Evolutionary conservation across 2,329 filamentous ascomycete species (phyloP), one percentile per base, ranked within the genome.

Genomic region (Cladosporium sp.): DNA sequence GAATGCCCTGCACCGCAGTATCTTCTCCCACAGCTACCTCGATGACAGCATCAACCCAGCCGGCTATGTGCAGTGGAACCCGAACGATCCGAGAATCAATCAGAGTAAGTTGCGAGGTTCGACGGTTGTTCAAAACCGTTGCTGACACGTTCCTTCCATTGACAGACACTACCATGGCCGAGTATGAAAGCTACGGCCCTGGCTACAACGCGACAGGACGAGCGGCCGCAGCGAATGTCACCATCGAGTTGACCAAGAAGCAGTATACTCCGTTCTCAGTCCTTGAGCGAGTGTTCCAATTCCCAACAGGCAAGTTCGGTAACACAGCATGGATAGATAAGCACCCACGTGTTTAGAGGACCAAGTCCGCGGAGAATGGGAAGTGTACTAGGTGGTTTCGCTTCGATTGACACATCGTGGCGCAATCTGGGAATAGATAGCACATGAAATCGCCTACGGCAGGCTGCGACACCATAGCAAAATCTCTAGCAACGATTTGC

Each of bases 31-130:
- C 12, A 82, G 79, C 1, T 86, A 84, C 68, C 77, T 88, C 6
- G 86, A 89, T 71, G 79, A 79, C 5, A 85, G 82, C 55, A 83
- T 89, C 30, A 69, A 78, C 44, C 78, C 83, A 0, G 79, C 77
- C 1, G 87, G 87, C 1, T 89, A 88, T 71, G 86, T 85, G 44
- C 71, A 79, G 12, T 88, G 86, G 86, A 72, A 78, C 15, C 67
- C 72, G 28, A 80, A 76, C 8, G 81, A 78, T 67, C 80, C 76
- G 58, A 80, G 74, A 68, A 75, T 80, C 4, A 74, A 68, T 55
- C 58, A 58, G 10, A 81, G 71, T 75, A 60, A 70, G 72, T 69
- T 21, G 32, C 28, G 18, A 24, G 15, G n/a, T 12, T 14, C 8
- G 15, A 34, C 12, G 12, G 21, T 24, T 51, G 57, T 11, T 32